Evolutionary conservation across 495 filamentous ascomycete species (phyloP), one percentile per base, ranked within the genome.

Genomic region (Apiosordaria backusii): DNA sequence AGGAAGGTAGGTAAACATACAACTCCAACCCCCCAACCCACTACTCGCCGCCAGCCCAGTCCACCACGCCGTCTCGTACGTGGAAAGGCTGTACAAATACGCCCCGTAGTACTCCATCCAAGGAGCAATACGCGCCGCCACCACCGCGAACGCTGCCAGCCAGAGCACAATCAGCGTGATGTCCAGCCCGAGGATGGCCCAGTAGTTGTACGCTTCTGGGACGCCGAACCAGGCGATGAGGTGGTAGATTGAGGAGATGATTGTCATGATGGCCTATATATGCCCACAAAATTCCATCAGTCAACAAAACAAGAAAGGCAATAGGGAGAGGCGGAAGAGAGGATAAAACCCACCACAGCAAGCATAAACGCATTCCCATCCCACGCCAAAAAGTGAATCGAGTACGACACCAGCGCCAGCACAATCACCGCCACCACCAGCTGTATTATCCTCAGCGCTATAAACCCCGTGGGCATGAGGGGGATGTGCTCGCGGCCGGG

Each of bases 361-460:
- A 83, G 63, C 52, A 74, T 76, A 21, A 80, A 66, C 22, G 59
- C 53, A 64, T 74, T 73, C 3, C 74, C 81, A 52, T 66, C 62
- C 21, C 75, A 72, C 19, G 70, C 63, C 13, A 71, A n/a, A 40
- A 58, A 67, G n/a, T 62, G 76, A 72, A 67, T 72, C 82, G 88
- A 82, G 75, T 90, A 92, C 57, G 84, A 88, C 13, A 83, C 83
- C 16, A 93, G 70, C n/a, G 84, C 90, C 29, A 93, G 76, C 58
- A 89, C 78, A 58, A 88, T 81, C 66, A 92, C 71, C n/a, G 85
- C 84, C 60, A 92, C 76, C 50, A 89, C 70, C 24, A 84, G 77
- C 71, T 93, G 90, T 59, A 83, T 68, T 63, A 84, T 80, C 63
- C 92, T 85, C 22, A 92, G 74, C 19, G 80, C 78, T 59, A 87